Conservation (phyloP, 305 asterid species). For the Fraxinus dipetala region DNA sequence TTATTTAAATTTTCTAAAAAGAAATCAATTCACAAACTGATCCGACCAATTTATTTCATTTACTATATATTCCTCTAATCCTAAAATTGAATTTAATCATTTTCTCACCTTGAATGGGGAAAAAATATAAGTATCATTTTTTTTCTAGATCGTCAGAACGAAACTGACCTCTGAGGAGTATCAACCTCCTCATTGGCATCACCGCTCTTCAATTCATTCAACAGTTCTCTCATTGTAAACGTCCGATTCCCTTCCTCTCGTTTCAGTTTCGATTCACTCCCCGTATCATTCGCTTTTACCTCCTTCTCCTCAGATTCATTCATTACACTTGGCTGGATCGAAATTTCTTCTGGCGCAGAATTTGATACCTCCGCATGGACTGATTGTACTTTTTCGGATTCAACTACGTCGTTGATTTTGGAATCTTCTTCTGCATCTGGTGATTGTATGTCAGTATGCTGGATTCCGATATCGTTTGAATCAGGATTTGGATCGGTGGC, state of each 20-base stretch:
- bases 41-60: not conserved
- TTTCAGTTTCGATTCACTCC: slow-evolving; percentile 36
- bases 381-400: slow-evolving; percentile 33
- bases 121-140: not conserved
- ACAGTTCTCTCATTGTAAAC: slow-evolving; percentile 88
- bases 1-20: not conserved
- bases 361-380: slow-evolving; percentile 35
- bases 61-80: not conserved
- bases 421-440: slow-evolving; percentile 30
- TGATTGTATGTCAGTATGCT: slow-evolving; percentile 17
- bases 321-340: slow-evolving; percentile 34
- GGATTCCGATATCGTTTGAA: slow-evolving; percentile 25
- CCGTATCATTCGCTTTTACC: slow-evolving; percentile 26
- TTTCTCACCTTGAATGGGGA: not conserved
- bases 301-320: slow-evolving; percentile 3
- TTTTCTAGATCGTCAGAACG: not conserved
- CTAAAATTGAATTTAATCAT: not conserved
- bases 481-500: slow-evolving; percentile 47
- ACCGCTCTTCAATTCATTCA: slow-evolving; percentile 78
- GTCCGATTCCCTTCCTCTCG: slow-evolving; percentile 66
- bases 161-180: slow-evolving; percentile 41
- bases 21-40: not conserved
- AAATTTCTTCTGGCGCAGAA: slow-evolving; percentile 31
- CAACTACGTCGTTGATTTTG: slow-evolving; percentile 3
- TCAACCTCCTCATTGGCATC: slow-evolving; percentile 49